Percentiles rank a stretch among this genome's conserved stretches.
These are phyloP conservation scores for Plasmodium cynomolgi DNA, from an alignment of 169 alveolate genomes.

Conservation along the genomic window DNA sequence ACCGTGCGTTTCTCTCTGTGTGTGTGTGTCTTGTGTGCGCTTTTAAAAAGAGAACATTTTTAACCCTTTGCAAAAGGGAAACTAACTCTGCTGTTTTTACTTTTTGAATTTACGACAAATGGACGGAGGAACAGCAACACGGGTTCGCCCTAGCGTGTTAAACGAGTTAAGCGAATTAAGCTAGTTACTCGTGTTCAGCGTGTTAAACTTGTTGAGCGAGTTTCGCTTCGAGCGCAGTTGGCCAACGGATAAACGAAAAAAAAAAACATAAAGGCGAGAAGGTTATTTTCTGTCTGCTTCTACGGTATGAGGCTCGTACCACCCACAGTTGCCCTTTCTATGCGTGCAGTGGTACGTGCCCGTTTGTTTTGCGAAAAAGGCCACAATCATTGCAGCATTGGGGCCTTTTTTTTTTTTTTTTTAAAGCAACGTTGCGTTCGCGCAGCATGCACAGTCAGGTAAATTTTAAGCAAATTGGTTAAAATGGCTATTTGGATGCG, in stretches of 20 bases:
- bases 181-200: background rate
- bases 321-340: background rate
- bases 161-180: background rate
- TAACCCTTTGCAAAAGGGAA: background rate
- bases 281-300: background rate
- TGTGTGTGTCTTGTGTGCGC: background rate
- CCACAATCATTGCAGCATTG: background rate
- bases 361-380: background rate
- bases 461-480: background rate
- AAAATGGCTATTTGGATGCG: background rate
- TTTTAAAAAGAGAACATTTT: background rate
- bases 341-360: background rate
- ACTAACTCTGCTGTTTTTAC: background rate
- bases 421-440: background rate
- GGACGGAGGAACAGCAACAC: background rate
- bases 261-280: background rate
- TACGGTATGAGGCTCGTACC: background rate
- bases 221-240: background rate
- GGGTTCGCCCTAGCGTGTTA: background rate
- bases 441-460: background rate
- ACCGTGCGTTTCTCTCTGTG: background rate
- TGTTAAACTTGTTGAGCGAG: background rate
- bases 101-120: background rate
- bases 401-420: background rate
- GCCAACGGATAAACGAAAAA: background rate